phyloP scores from a whole-genome alignment of 306 rosid species.

The Macrotyloma uniflorum region DNA sequence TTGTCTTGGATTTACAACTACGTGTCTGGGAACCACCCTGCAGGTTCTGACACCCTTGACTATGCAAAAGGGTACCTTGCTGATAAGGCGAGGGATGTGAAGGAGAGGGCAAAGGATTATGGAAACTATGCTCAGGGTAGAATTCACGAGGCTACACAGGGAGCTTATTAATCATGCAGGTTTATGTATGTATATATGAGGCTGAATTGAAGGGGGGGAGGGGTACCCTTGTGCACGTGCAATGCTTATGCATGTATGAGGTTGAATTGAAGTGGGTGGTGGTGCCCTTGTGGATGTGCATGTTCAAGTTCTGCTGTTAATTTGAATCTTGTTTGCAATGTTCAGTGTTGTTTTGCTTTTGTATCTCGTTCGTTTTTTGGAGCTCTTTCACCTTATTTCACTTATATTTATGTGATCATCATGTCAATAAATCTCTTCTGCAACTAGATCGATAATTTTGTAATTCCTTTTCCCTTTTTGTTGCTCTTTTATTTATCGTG shows the following conservation, averaged over 20 bases:
- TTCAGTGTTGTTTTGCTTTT: slow-evolving; percentile 35
- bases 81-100: slow-evolving; percentile 54
- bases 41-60: slow-evolving; percentile 49
- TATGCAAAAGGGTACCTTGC: slow-evolving; percentile 48
- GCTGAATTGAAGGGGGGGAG: neutral
- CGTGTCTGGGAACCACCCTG: slow-evolving; percentile 44
- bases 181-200: neutral
- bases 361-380: slow-evolving; percentile 25
- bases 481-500: neutral
- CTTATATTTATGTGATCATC: slow-evolving; percentile 36
- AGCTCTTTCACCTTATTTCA: slow-evolving; percentile 14
- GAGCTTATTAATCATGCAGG: slow-evolving; percentile 14
- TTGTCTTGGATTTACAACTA: slow-evolving; percentile 62
- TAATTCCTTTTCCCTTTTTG: neutral
- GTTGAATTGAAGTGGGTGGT: neutral
- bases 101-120: slow-evolving; percentile 51
- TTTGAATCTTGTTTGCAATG: slow-evolving; percentile 37
- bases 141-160: slow-evolving; percentile 44
- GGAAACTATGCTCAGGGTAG: slow-evolving; percentile 38
- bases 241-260: neutral
- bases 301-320: slow-evolving; percentile 23
- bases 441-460: neutral
- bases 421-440: slow-evolving; percentile 37
- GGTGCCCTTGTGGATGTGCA: slow-evolving; percentile 11
- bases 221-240: slow-evolving; percentile 7